Base-by-base conservation (phyloP, 257 asterid species). In the Solanum rostratum region DNA sequence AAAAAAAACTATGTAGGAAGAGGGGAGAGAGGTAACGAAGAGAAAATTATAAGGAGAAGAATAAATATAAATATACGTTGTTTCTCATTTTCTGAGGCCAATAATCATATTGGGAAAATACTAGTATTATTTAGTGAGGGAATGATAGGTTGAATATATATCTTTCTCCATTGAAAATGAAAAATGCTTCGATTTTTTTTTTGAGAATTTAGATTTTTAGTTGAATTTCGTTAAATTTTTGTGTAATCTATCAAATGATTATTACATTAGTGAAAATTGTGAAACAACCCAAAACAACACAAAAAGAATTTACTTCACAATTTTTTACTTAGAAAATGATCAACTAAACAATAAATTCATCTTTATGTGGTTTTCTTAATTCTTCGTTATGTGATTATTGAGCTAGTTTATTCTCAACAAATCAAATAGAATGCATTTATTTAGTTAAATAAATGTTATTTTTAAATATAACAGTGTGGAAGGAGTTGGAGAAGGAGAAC, bases 401-500 rank as follows among this genome's bases (percentile, higher is more conserved):
- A 14, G 39, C 19, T 65, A 27, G 41, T 27, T 63, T 27, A 29
- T 65, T 63, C 14, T 65, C n/a, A 65, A 65, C 39, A 29, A 65
- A 29, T 14, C 29, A 60, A 65, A 7, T 63, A 4, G 71, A 54
- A 54, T 9, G 18, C 13, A 12, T 63, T 62, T 66, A 10, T 7
- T 54, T 12, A 30, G 30, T 39, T 20, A 18, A 46, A 9, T 7
- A 49, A 65, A 7, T 8, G 1, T 33, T 63, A 2, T 29, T 20
- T 50, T 65, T 49, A 14, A 10, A 37, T 45, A 27, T 27, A 41
- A 27, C 80, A 95, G 99, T 95, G 87, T 95, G 99, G 99, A 94
- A 91, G 73, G 99, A 92, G 92, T 89, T 95, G 12, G 97, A 94
- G 92, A 93, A 90, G 82, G 92, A 88, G 85, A 90, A 90, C 88